Evolutionary conservation across 371 early-diverging fungal genomes (phyloP).

Genomic region (Rhizopus sp.): DNA sequence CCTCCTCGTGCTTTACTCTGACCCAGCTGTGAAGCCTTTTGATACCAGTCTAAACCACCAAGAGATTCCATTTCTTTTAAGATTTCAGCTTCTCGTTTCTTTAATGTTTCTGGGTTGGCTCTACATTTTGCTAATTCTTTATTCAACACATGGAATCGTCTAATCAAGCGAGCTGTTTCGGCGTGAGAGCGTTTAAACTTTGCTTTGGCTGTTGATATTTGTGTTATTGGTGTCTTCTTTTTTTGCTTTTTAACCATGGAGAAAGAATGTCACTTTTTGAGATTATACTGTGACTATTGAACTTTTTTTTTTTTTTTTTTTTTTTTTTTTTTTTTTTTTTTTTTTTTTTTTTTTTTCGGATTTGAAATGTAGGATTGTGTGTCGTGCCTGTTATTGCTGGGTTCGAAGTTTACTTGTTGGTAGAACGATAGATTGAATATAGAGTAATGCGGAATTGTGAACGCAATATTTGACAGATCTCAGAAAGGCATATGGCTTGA

Average conservation of each 20-base stretch:
- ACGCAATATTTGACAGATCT: too few relatives aligned
- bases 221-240: slow-evolving; percentile 25
- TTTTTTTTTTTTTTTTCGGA: too few relatives aligned
- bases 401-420: too few relatives aligned
- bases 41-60: slow-evolving; percentile 90
- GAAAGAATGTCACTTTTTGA: neutral
- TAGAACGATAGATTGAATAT: too few relatives aligned
- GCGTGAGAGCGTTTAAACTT: slow-evolving; percentile 46
- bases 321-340: too few relatives aligned
- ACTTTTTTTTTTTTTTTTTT: too few relatives aligned
- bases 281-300: too few relatives aligned
- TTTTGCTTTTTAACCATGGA: slow-evolving; percentile 23
- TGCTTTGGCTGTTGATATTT: slow-evolving; percentile 10
- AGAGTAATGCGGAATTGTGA: too few relatives aligned
- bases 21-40: slow-evolving; percentile 79
- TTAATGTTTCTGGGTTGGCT: slow-evolving; percentile 11
- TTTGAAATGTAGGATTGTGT: too few relatives aligned
- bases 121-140: slow-evolving; percentile 65
- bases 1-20: slow-evolving; percentile 83
- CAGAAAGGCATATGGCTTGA: too few relatives aligned
- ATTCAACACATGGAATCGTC: slow-evolving; percentile 73
- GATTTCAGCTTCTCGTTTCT: slow-evolving; percentile 42
- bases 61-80: slow-evolving; percentile 72
- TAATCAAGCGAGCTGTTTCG: slow-evolving; percentile 69
- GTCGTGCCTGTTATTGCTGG: too few relatives aligned